Evolutionary conservation across 192 early-diverging fungal genomes (phyloP), one percentile per base, ranked within the genome.

Genomic region (Coemansia biformis): DNA sequence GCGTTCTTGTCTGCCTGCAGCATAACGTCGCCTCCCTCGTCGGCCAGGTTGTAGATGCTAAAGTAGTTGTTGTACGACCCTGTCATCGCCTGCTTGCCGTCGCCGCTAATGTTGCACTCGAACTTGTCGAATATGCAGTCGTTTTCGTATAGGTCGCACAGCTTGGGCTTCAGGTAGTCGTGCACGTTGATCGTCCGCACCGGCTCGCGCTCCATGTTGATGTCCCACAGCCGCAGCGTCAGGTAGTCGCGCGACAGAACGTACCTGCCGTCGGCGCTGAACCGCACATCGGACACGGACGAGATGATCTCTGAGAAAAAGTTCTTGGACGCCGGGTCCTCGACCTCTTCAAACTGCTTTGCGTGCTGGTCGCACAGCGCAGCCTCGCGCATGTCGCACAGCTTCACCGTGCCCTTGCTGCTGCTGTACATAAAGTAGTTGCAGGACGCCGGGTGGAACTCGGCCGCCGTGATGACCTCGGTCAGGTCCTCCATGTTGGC

Each of bases 101-200:
- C 86, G 29, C 92, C 94, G 67, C 90, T 92, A 54, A 97, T 91
- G 30, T 84, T 93, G 78, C 94, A 97, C 74, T 99, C 96, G 54
- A 99, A 99, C 78, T 99, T 99, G 82, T 99, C 96, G 79, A 99
- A 99, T 66, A 99, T 99, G 66, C 92, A 95, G 71, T 99, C 96
- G 76, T 96, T 99, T 59, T 99, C 96, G 79, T 99, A 99, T 14
- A 99, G 74, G 59, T 99, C 96, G 73, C 96, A 99, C 34, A 99
- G 79, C 70, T 96, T 96, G 69, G 85, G 83, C 69, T 86, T 81
- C 26, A 99, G 76, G 48, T 94, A 87, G 60, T 99, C 93, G 70
- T 99, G 96, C 26, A 99, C 92, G 56, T 84, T 88, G 76, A 99
- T 96, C 11, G 89, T 89, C 62, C 93, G 85, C 21, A 99, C 81